Percentiles rank a stretch among this genome's conserved stretches.
phyloP scores from a whole-genome alignment of 768 basidiomycete genomes.

The Neoboletus subvelutipes region DNA sequence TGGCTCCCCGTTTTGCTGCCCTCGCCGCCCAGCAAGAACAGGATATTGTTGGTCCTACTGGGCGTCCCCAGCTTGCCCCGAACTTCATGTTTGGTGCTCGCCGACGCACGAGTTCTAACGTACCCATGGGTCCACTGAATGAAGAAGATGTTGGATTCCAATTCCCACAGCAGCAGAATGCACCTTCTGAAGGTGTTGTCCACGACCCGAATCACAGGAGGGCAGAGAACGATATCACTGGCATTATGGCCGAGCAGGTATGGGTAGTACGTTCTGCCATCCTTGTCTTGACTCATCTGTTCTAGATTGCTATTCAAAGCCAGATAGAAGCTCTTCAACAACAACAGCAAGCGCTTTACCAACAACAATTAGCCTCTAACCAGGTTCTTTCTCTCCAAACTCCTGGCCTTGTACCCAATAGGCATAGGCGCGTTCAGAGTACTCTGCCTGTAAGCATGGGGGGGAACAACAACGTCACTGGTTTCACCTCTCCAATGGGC shows the following conservation, averaged over 20 bases:
- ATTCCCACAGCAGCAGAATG: slow-evolving; percentile 67
- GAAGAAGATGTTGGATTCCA: slow-evolving; percentile 83
- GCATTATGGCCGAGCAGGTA: slow-evolving; percentile 96
- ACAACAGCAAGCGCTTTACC: slow-evolving; percentile 87
- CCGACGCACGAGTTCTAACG: slow-evolving; percentile 48
- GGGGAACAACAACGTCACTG: slow-evolving; percentile 39
- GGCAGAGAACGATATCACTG: slow-evolving; percentile 71
- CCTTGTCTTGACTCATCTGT: slow-evolving; percentile 8
- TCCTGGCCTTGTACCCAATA: slow-evolving; percentile 66
- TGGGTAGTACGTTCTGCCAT: slow-evolving; percentile 10
- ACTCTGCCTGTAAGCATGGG: slow-evolving; percentile 63
- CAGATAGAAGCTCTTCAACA: slow-evolving; percentile 90
- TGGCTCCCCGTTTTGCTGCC: slow-evolving; percentile 86
- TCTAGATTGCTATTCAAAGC: slow-evolving; percentile 81
- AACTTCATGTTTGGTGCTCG: slow-evolving; percentile 84
- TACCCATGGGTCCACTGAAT: slow-evolving; percentile 66
- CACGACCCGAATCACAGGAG: slow-evolving; percentile 52
- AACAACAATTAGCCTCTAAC: slow-evolving; percentile 87
- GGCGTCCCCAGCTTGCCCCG: slow-evolving; percentile 89
- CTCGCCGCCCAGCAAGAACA: slow-evolving; percentile 70
- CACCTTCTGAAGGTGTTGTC: slow-evolving; percentile 23
- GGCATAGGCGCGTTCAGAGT: slow-evolving; percentile 87
- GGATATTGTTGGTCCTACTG: slow-evolving; percentile 65
- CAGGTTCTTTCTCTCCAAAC: slow-evolving; percentile 80
- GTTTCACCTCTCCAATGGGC: slow-evolving; percentile 47